phyloP scores from a whole-genome alignment of 768 basidiomycete genomes.

The Lactifluus echinatus region DNA sequence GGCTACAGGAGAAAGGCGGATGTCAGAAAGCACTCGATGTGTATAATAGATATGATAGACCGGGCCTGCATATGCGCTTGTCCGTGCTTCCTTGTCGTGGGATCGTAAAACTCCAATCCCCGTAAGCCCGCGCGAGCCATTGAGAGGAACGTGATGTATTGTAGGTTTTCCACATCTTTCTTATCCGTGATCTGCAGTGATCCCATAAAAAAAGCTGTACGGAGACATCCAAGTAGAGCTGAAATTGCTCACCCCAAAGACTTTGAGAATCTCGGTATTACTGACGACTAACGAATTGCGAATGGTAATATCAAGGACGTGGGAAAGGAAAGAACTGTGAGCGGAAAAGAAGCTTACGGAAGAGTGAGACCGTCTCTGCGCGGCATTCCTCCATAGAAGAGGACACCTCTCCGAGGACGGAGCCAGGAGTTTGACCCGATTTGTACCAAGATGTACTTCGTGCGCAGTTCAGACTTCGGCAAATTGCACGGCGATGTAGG shows the following conservation, averaged over 20 bases:
- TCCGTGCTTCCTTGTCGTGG: constrained; percentile 70
- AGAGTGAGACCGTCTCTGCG: constrained; percentile 82
- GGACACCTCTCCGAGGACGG: constrained; percentile 78
- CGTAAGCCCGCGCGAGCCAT: constrained; percentile 83
- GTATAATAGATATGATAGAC: constrained; percentile 32
- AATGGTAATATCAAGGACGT: neutral
- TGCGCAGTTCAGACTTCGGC: neutral
- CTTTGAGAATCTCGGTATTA: constrained; percentile 66
- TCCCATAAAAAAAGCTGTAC: neutral
- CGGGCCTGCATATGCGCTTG: constrained; percentile 90
- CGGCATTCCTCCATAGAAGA: constrained; percentile 91
- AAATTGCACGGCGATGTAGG: neutral
- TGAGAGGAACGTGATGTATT: constrained; percentile 70
- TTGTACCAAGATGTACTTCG: constrained; percentile 78
- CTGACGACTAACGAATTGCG: constrained; percentile 44
- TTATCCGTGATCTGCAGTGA: constrained; percentile 49
- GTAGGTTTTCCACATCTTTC: constrained; percentile 67
- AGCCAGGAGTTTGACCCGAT: constrained; percentile 74
- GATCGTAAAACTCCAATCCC: constrained; percentile 79
- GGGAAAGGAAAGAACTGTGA: neutral
- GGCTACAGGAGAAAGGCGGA: constrained; percentile 30
- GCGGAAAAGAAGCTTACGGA: constrained; percentile 39
- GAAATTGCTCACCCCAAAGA: constrained; percentile 52
- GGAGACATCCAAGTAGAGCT: neutral
- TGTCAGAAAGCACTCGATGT: neutral